These are phyloP conservation scores for Radiomyces spectabilis DNA, from an alignment of 192 early-diverging fungal genomes.

Conservation along the genomic window DNA sequence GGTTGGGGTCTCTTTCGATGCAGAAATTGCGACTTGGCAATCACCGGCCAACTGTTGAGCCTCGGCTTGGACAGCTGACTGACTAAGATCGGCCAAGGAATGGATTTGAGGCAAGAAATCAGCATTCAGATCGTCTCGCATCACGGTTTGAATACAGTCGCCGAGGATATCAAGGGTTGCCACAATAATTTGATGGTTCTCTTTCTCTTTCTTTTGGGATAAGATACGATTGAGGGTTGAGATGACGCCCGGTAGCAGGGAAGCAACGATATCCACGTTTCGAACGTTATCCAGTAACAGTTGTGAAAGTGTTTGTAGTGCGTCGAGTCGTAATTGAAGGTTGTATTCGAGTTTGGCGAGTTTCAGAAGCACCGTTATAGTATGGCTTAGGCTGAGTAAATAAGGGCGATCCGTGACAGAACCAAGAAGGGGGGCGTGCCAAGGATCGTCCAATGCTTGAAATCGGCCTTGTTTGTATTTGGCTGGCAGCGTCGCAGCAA, in stretches of 20 bases:
- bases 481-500: slow-evolving; percentile 11
- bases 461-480: slow-evolving; percentile 1
- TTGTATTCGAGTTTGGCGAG: slow-evolving; percentile 10
- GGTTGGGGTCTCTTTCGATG: not conserved
- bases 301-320: slow-evolving; percentile 25
- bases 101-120: not conserved
- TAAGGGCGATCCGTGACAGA: slow-evolving; percentile 3
- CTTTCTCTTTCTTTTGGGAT: slow-evolving; percentile 23
- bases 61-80: not conserved
- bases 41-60: not conserved
- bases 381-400: slow-evolving; percentile 6
- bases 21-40: not conserved
- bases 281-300: slow-evolving; percentile 18
- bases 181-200: slow-evolving; percentile 28
- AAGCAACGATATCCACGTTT: slow-evolving; percentile 12
- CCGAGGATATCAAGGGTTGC: slow-evolving; percentile 16
- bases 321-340: slow-evolving; percentile 19
- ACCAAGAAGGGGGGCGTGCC: not conserved
- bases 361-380: slow-evolving; percentile 8
- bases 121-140: slow-evolving; percentile 19
- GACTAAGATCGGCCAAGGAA: slow-evolving; percentile 11
- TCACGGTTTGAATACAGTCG: slow-evolving; percentile 16
- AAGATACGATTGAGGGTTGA: slow-evolving; percentile 24
- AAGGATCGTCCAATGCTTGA: not conserved
- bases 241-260: slow-evolving; percentile 26